phyloP scores from a whole-genome alignment of 164 flowering plant species.

The Nymphaea thermarum region DNA sequence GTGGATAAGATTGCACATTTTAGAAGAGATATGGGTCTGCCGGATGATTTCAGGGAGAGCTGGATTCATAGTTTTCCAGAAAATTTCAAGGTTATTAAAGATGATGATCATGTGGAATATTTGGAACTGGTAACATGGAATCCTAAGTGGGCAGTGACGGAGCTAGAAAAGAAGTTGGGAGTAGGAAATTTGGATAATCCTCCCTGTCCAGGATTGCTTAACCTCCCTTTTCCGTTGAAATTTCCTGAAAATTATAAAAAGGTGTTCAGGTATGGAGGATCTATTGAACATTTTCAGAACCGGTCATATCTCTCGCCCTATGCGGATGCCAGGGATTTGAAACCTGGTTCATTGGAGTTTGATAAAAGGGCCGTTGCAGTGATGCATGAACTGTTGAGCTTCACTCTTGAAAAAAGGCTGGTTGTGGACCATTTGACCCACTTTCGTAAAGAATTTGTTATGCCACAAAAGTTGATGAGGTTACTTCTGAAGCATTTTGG shows the following conservation, averaged over 20 bases:
- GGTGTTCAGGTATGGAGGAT: slow-evolving; percentile 42
- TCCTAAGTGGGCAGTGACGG: slow-evolving; percentile 84
- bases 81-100: slow-evolving; percentile 43
- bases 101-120: slow-evolving; percentile 41
- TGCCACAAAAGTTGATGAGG: slow-evolving; percentile 94
- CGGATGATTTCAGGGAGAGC: slow-evolving; percentile 49
- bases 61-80: slow-evolving; percentile 66
- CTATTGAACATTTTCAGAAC: slow-evolving; percentile 71
- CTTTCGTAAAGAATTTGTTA: slow-evolving; percentile 59
- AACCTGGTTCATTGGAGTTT: slow-evolving; percentile 71
- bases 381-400: slow-evolving; percentile 88
- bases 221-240: slow-evolving; percentile 71
- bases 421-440: slow-evolving; percentile 87
- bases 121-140: slow-evolving; percentile 81
- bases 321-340: slow-evolving; percentile 67
- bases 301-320: slow-evolving; percentile 75
- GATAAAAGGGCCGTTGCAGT: slow-evolving; percentile 87
- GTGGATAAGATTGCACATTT: slow-evolving; percentile 78
- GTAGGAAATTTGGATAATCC: slow-evolving; percentile 16
- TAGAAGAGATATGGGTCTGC: slow-evolving; percentile 78
- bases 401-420: slow-evolving; percentile 72
- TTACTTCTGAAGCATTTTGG: slow-evolving; percentile 81
- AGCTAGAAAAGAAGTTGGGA: slow-evolving; percentile 57
- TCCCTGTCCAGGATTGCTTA: slow-evolving; percentile 55
- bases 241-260: slow-evolving; percentile 66